Evolutionary conservation across 768 basidiomycete genomes (phyloP).

Genomic region (Royoungia palumana): DNA sequence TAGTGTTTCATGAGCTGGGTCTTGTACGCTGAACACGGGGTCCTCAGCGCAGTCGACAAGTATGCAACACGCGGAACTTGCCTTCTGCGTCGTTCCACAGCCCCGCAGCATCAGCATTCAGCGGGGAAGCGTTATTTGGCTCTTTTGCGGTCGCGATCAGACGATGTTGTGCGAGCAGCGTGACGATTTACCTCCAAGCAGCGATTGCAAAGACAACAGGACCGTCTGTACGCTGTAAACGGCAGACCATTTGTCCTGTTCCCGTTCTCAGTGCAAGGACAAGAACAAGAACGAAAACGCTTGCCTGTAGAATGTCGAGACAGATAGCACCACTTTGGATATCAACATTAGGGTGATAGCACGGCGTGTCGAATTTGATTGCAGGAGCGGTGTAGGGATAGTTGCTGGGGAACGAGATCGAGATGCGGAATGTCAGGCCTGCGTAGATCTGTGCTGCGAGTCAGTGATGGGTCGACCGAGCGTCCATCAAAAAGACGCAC

Average conservation of each 20-base stretch:
- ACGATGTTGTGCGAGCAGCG: neutral
- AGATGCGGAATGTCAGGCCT: constrained; percentile 77
- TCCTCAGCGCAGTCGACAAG: neutral
- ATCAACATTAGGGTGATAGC: constrained; percentile 91
- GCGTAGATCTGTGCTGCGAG: constrained; percentile 59
- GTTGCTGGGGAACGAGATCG: constrained; percentile 80
- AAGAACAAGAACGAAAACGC: constrained; percentile 8
- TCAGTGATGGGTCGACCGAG: constrained; percentile 1
- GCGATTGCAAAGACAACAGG: constrained; percentile 79
- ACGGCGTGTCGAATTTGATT: constrained; percentile 86
- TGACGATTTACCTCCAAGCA: constrained; percentile 71
- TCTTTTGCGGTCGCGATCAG: constrained; percentile 41
- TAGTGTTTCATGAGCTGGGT: constrained; percentile 69
- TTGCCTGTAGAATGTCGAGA: constrained; percentile 87
- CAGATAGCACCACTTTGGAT: constrained; percentile 74
- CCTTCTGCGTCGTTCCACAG: constrained; percentile 75
- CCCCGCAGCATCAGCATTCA: constrained; percentile 82
- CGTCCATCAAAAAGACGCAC: constrained; percentile 22
- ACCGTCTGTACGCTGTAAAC: constrained; percentile 91
- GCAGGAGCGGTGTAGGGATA: constrained; percentile 85
- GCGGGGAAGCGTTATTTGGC: constrained; percentile 89
- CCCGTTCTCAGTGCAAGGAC: constrained; percentile 5
- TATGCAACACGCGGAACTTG: constrained; percentile 26
- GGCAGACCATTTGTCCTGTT: constrained; percentile 89
- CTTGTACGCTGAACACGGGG: constrained; percentile 57